phyloP scores from a whole-genome alignment of 257 asterid species.

The Penstemon davidsonii region DNA sequence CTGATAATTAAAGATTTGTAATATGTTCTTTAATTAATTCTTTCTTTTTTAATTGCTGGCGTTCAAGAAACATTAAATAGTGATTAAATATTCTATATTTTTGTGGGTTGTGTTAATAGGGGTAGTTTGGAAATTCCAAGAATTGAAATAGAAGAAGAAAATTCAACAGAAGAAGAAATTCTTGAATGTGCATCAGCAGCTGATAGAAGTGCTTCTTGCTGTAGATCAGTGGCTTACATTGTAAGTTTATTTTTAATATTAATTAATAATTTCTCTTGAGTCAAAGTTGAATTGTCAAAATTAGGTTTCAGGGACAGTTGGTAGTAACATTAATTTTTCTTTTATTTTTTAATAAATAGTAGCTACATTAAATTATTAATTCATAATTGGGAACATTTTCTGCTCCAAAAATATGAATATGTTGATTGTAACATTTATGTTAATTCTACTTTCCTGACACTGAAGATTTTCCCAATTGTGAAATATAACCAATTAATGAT shows the following conservation, averaged over 20 bases:
- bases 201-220: conserved; percentile 56
- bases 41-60: conserved; percentile 9
- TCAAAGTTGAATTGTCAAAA: background rate
- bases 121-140: conserved; percentile 49
- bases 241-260: conserved; percentile 42
- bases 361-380: no score
- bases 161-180: conserved; percentile 19
- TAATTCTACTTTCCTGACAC: conserved; percentile 31
- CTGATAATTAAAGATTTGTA: conserved; percentile 24
- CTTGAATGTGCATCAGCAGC: conserved; percentile 41
- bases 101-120: conserved; percentile 31
- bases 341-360: background rate
- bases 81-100: background rate
- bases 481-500: background rate
- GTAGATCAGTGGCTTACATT: conserved; percentile 66
- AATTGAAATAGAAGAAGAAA: conserved; percentile 37
- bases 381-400: conserved; percentile 18
- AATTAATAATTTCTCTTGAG: background rate
- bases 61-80: background rate
- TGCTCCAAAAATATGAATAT: conserved; percentile 16
- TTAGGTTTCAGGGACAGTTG: conserved; percentile 26
- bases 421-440: no score
- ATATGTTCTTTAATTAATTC: conserved; percentile 5
- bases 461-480: background rate
- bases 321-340: conserved; percentile 26